phyloP scores from a whole-genome alignment of 768 basidiomycete species.

The Albatrellus ellisii region DNA sequence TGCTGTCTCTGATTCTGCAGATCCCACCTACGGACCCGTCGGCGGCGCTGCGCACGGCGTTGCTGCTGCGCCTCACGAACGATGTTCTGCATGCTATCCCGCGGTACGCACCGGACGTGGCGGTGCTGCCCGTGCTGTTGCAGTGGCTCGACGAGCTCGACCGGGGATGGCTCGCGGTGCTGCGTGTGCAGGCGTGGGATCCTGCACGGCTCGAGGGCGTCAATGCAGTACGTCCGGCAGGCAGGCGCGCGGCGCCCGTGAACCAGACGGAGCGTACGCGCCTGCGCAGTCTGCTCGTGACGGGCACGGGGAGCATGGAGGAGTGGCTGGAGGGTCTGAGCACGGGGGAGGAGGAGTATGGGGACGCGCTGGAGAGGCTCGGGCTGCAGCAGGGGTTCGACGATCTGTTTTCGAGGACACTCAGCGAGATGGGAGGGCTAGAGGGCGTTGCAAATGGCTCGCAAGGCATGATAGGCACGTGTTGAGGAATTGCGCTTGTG shows the following conservation, averaged over 20 bases:
- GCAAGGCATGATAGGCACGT: slow-evolving; percentile 1
- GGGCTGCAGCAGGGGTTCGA: slow-evolving; percentile 52
- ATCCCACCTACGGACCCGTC: slow-evolving; percentile 68
- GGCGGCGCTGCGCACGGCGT: slow-evolving; percentile 47
- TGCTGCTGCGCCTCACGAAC: slow-evolving; percentile 60
- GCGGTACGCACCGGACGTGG: slow-evolving; percentile 40
- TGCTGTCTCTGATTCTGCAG: slow-evolving; percentile 53
- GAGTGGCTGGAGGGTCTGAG: slow-evolving; percentile 43
- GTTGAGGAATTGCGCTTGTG: background rate
- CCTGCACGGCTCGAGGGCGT: slow-evolving; percentile 27
- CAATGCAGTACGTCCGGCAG: slow-evolving; percentile 26
- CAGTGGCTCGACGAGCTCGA: slow-evolving; percentile 67
- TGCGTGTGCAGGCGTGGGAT: slow-evolving; percentile 58
- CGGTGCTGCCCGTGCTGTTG: slow-evolving; percentile 37
- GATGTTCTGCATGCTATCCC: slow-evolving; percentile 47
- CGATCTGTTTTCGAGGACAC: slow-evolving; percentile 45
- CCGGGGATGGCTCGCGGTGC: slow-evolving; percentile 56
- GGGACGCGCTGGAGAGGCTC: slow-evolving; percentile 30
- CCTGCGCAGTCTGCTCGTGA: slow-evolving; percentile 51
- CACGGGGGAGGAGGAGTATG: slow-evolving; percentile 17
- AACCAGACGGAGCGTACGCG: slow-evolving; percentile 64
- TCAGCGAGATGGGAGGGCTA: slow-evolving; percentile 38
- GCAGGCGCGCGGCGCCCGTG: slow-evolving; percentile 27
- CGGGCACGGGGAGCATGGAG: slow-evolving; percentile 46
- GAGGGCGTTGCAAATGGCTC: background rate